Evolutionary conservation across 176 grass and related monocot genomes (phyloP).

Genomic region (Eragrostis curvula): DNA sequence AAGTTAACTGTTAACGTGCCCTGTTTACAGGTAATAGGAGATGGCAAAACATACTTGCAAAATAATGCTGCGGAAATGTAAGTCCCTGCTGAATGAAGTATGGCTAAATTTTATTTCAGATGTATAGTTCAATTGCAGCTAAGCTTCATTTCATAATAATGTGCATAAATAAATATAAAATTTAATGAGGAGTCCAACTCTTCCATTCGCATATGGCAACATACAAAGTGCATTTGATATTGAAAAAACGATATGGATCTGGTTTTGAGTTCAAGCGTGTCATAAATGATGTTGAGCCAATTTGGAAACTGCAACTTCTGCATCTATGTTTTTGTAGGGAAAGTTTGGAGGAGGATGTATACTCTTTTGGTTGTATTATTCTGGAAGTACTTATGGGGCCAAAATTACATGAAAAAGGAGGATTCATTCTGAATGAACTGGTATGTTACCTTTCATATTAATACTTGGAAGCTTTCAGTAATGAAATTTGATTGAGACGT

Average conservation of each 20-base stretch:
- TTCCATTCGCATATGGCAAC: background rate
- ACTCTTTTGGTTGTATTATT: constrained; percentile 77
- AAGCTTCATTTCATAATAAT: background rate
- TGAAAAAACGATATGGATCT: background rate
- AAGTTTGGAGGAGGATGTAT: constrained; percentile 77
- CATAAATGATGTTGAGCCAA: constrained; percentile 21
- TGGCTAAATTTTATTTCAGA: constrained; percentile 3
- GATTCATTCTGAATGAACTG: constrained; percentile 63
- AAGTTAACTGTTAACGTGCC: background rate
- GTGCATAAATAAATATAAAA: background rate
- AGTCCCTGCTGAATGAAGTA: constrained; percentile 42
- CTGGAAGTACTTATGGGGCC: constrained; percentile 81
- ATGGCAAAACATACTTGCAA: constrained; percentile 52
- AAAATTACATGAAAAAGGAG: constrained; percentile 57
- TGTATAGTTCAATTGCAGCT: background rate
- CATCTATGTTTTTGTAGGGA: constrained; percentile 57
- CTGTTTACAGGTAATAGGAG: constrained; percentile 58
- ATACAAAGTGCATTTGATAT: background rate
- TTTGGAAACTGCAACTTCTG: constrained; percentile 37
- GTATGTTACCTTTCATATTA: constrained; percentile 52
- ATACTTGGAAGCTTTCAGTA: background rate
- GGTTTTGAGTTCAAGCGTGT: constrained; percentile 1
- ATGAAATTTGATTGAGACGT: background rate
- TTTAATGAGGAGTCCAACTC: background rate
- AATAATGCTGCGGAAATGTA: constrained; percentile 56